Percentiles rank a stretch among this genome's conserved stretches.
Conservation (phyloP, 352 stramenopile genomes). For the Globisporangium lucens region DNA sequence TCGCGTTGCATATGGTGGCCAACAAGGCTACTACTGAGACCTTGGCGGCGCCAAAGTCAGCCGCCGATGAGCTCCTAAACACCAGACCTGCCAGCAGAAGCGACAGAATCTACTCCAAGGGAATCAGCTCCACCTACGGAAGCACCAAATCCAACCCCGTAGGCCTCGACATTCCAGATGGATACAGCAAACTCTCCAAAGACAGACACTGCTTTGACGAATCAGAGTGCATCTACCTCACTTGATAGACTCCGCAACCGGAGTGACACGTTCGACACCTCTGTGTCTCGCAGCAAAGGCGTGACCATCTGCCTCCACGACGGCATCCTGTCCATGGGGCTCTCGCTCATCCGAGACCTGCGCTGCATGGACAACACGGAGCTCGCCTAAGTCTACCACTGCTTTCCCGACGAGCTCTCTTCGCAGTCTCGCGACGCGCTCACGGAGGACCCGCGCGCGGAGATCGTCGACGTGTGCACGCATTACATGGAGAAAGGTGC, state of each 20-base stretch:
- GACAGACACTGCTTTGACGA: background rate
- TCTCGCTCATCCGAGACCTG: conserved; percentile 47
- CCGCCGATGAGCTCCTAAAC: background rate
- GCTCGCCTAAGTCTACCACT: conserved; percentile 46
- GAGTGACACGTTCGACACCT: conserved; percentile 3
- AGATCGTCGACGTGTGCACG: conserved; percentile 45
- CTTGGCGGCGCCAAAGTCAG: background rate
- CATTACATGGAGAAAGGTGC: conserved; percentile 8
- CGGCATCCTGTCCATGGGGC: conserved; percentile 30
- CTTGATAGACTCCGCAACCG: background rate
- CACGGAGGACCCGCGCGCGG: conserved; percentile 27
- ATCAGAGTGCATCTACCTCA: background rate
- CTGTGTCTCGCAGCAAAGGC: conserved; percentile 14
- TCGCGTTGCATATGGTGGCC: background rate
- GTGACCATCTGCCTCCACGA: conserved; percentile 40
- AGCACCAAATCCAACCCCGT: background rate
- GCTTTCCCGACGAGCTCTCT: conserved; percentile 38
- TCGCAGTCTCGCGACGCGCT: conserved; percentile 27
- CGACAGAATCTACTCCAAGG: background rate
- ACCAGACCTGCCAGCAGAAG: background rate
- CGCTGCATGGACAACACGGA: conserved; percentile 41
- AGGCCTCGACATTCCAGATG: background rate
- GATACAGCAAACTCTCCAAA: background rate
- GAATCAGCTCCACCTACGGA: background rate
- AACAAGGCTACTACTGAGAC: background rate